Conservation (phyloP, 2,329 filamentous ascomycete species). For the Plenodomus biglobosus region DNA sequence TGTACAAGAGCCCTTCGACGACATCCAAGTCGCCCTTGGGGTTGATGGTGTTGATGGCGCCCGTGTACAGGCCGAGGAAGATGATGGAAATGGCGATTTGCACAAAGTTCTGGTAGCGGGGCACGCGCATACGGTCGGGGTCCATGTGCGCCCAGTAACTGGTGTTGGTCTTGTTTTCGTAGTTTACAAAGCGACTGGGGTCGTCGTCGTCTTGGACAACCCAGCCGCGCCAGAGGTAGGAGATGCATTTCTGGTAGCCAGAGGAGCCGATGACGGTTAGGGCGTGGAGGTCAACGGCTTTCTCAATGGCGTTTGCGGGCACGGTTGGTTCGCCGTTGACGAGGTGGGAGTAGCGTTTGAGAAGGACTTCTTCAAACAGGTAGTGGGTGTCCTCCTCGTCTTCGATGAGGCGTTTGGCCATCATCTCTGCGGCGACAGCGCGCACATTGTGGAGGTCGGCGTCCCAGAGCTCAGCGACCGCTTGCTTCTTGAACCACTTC, state of each 20-base stretch:
- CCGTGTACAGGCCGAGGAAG: constrained; percentile 83
- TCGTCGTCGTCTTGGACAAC: constrained; percentile 94
- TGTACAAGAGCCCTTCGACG: constrained; percentile 80
- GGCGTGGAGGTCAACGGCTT: constrained; percentile 89
- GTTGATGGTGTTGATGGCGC: constrained; percentile 93
- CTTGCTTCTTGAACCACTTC: constrained; percentile 78
- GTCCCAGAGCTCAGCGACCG: constrained; percentile 84
- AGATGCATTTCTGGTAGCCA: constrained; percentile 94
- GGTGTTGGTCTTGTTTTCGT: constrained; percentile 76
- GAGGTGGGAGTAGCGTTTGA: constrained; percentile 85
- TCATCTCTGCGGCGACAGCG: constrained; percentile 82
- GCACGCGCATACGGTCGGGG: constrained; percentile 90
- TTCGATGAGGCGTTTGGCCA: constrained; percentile 91
- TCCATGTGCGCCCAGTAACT: constrained; percentile 82
- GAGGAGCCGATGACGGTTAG: constrained; percentile 85
- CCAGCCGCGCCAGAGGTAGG: constrained; percentile 93
- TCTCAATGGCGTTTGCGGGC: constrained; percentile 87
- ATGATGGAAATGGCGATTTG: constrained; percentile 83
- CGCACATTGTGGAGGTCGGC: constrained; percentile 78
- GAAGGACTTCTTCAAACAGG: constrained; percentile 76
- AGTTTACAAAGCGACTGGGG: constrained; percentile 85
- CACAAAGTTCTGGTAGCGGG: constrained; percentile 86
- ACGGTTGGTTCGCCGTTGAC: constrained; percentile 69
- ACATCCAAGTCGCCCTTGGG: constrained; percentile 77
- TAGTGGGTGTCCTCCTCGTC: constrained; percentile 75